Evolutionary conservation across 2,329 filamentous ascomycete species (phyloP).

Genomic region (Ceratocystis cacaofunesta): DNA sequence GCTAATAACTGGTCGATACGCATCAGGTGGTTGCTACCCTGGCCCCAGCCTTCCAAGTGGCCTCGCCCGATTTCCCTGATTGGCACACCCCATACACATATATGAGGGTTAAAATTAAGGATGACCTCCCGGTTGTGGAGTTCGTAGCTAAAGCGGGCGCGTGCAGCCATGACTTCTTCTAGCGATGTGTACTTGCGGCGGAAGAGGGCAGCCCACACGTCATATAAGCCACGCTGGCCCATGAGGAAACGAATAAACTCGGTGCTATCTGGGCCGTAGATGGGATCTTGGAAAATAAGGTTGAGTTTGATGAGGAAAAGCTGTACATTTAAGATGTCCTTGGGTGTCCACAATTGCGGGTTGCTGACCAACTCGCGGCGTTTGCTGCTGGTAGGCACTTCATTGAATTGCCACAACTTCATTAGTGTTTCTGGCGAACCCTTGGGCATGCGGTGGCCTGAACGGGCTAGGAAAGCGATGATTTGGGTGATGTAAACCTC

Average conservation of each 20-base stretch:
- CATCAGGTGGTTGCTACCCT: slow-evolving; percentile 23
- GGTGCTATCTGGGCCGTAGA: slow-evolving; percentile 36
- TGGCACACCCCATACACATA: slow-evolving; percentile 39
- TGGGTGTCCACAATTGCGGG: slow-evolving; percentile 37
- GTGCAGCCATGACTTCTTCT: slow-evolving; percentile 40
- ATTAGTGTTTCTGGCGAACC: slow-evolving; percentile 35
- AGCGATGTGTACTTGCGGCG: slow-evolving; percentile 35
- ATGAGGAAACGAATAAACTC: slow-evolving; percentile 43
- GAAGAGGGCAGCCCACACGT: slow-evolving; percentile 46
- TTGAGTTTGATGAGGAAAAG: slow-evolving; percentile 58
- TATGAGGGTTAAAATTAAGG: slow-evolving; percentile 19
- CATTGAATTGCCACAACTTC: slow-evolving; percentile 62
- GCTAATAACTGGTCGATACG: slow-evolving; percentile 45
- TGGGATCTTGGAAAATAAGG: slow-evolving; percentile 52
- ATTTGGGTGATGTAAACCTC: slow-evolving; percentile 46
- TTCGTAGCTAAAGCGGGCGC: slow-evolving; percentile 42
- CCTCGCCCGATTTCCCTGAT: slow-evolving; percentile 35
- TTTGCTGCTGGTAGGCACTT: slow-evolving; percentile 41
- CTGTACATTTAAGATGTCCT: slow-evolving; percentile 46
- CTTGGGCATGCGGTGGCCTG: slow-evolving; percentile 41
- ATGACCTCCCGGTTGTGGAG: slow-evolving; percentile 17
- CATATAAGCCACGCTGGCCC: slow-evolving; percentile 39
- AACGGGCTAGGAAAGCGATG: slow-evolving; percentile 41
- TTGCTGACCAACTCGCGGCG: slow-evolving; percentile 42
- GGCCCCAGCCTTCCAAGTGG: slow-evolving; percentile 43